A percentile compares a stretch with the other conserved stretches of the same genome.
Evolutionary conservation across 164 flowering plant genomes (phyloP).

Genomic region (Paratinospora sagittata): DNA sequence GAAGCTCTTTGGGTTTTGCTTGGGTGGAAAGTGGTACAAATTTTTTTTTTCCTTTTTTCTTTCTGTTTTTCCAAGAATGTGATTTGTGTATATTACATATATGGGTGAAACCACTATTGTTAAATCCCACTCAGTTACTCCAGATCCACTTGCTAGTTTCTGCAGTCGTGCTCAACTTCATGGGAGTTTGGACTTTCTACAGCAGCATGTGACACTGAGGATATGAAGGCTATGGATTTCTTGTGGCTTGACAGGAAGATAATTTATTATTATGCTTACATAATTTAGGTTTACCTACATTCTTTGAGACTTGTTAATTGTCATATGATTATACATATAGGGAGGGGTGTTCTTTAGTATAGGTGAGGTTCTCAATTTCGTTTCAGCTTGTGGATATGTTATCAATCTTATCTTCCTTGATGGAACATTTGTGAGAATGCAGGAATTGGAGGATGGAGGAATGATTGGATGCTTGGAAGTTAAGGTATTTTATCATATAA

Average conservation of each 20-base stretch:
- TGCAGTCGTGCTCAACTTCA: background rate
- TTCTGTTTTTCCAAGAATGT: background rate
- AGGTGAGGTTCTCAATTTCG: background rate
- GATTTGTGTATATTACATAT: conserved; percentile 3
- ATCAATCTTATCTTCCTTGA: background rate
- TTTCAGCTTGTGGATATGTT: background rate
- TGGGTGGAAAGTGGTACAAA: background rate
- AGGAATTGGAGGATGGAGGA: background rate
- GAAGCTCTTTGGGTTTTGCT: background rate
- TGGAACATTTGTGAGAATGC: no score
- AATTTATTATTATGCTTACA: background rate
- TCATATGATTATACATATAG: background rate
- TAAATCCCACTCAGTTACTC: background rate
- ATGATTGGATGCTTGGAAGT: background rate
- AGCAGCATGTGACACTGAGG: background rate
- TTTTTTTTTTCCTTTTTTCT: background rate
- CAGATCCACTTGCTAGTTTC: background rate
- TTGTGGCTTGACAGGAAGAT: background rate
- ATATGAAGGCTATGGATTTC: background rate
- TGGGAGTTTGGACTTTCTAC: background rate
- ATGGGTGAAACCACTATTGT: background rate
- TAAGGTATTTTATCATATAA: background rate
- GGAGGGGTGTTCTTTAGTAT: background rate
- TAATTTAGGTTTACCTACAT: background rate
- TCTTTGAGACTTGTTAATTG: background rate